phyloP scores from a whole-genome alignment of 2,329 filamentous ascomycete genomes.

The Nothomitra cinnamomea region DNA sequence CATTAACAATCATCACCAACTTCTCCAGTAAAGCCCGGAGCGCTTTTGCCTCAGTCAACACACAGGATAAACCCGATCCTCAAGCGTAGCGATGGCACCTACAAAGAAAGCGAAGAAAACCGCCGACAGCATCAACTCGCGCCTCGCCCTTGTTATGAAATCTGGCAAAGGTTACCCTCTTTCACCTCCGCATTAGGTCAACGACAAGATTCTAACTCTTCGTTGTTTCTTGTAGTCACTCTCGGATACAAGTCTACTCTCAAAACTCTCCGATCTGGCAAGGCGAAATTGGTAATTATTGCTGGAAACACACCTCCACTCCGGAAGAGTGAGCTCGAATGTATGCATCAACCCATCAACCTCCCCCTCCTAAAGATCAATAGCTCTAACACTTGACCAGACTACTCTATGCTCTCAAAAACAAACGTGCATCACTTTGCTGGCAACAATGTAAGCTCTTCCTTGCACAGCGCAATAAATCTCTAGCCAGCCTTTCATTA shows the following conservation, averaged over 20 bases:
- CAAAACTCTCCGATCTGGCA: slow-evolving; percentile 83
- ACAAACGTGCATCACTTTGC: slow-evolving; percentile 93
- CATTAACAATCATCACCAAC: not conserved
- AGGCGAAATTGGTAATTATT: slow-evolving; percentile 97
- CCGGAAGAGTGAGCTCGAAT: slow-evolving; percentile 94
- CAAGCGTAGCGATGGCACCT: slow-evolving; percentile 39
- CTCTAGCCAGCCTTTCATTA: not conserved
- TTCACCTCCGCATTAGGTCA: slow-evolving; percentile 8
- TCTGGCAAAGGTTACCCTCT: slow-evolving; percentile 34
- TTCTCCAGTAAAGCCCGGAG: not conserved
- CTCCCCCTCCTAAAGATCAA: not conserved
- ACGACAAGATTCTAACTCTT: not conserved
- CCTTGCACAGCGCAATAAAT: no score
- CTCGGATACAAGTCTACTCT: slow-evolving; percentile 81
- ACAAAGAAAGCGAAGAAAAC: slow-evolving; percentile 74
- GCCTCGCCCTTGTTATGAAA: slow-evolving; percentile 53
- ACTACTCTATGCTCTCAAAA: slow-evolving; percentile 86
- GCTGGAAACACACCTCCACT: slow-evolving; percentile 93
- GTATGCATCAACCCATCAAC: slow-evolving; percentile 22
- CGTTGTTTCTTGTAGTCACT: slow-evolving; percentile 39
- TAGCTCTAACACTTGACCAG: slow-evolving; percentile 7
- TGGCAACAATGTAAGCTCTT: slow-evolving; percentile 91
- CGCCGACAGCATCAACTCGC: slow-evolving; percentile 60
- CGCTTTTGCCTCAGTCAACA: not conserved
- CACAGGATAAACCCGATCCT: not conserved